Conservation (phyloP, 768 basidiomycete species). For the Macrocybe gigantea region DNA sequence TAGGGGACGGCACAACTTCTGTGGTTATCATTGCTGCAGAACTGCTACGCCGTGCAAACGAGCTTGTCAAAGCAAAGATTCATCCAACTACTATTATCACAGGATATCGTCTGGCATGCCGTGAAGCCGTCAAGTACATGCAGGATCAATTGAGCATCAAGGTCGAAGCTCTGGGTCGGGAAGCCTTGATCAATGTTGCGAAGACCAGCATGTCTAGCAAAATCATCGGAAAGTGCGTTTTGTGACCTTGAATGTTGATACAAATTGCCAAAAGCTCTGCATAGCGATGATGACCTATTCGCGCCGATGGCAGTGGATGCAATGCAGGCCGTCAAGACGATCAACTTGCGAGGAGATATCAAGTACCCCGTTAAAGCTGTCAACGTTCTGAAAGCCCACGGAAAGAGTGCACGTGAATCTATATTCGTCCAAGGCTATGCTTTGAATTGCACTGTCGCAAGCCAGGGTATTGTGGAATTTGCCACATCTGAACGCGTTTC, state of each 20-base stretch:
- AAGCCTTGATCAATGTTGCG: conserved; percentile 91
- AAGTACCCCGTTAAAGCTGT: conserved; percentile 99
- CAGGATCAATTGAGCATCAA: conserved; percentile 95
- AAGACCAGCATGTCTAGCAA: conserved; percentile 99
- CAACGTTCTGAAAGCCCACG: conserved; percentile 96
- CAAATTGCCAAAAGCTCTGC: background rate
- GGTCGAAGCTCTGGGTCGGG: conserved; percentile 87
- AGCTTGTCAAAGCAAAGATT: conserved; percentile 96
- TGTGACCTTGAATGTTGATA: background rate
- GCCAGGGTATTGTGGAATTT: conserved; percentile 64
- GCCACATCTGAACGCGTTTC: too few species aligned
- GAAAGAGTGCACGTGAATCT: conserved; percentile 92
- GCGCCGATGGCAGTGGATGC: conserved; percentile 99
- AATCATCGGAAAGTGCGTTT: conserved; percentile 88
- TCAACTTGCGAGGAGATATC: conserved; percentile 89
- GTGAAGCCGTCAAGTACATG: conserved; percentile 97
- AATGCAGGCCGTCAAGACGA: conserved; percentile 94
- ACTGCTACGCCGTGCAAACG: conserved; percentile 91
- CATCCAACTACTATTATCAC: conserved; percentile 99
- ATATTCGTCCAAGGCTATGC: conserved; percentile 95
- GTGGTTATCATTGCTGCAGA: conserved; percentile 99
- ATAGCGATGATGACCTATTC: conserved; percentile 94
- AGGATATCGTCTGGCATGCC: conserved; percentile 94
- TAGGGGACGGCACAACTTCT: conserved; percentile 98
- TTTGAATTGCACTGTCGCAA: conserved; percentile 96